These are phyloP conservation scores for Pyrenophora graminea DNA, from an alignment of 2,329 filamentous ascomycete genomes.

Conservation along the genomic window DNA sequence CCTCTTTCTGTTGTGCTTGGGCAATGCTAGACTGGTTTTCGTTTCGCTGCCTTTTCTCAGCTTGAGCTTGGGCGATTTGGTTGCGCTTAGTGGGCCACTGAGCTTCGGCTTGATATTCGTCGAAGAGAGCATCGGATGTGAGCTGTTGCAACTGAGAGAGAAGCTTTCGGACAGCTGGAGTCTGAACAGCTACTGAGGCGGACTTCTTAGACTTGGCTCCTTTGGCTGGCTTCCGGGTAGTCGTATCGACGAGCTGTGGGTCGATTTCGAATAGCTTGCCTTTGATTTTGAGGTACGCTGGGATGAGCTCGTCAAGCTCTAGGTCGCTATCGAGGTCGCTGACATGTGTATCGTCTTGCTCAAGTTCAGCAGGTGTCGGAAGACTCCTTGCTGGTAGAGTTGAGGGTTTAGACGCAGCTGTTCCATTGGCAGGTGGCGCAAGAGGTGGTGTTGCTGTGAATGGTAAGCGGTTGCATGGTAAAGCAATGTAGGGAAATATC, in stretches of 20 bases:
- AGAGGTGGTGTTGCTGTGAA: constrained; percentile 12
- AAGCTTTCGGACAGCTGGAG: constrained; percentile 64
- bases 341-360: constrained; percentile 44
- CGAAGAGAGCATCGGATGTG: constrained; percentile 64
- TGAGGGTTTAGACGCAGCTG: not conserved
- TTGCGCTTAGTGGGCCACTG: constrained; percentile 52
- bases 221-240: constrained; percentile 38
- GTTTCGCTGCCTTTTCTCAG: constrained; percentile 29
- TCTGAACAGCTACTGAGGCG: constrained; percentile 26
- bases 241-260: constrained; percentile 61
- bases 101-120: constrained; percentile 52
- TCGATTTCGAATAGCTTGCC: constrained; percentile 54
- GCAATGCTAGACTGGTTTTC: not conserved
- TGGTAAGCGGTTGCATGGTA: not conserved
- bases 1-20: not conserved
- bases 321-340: constrained; percentile 57
- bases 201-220: constrained; percentile 24
- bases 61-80: constrained; percentile 48
- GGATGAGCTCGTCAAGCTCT: constrained; percentile 60
- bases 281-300: constrained; percentile 77
- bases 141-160: constrained; percentile 76
- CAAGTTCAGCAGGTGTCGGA: constrained; percentile 13
- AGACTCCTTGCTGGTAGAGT: constrained; percentile 3
- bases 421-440: not conserved
- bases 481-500: not conserved